A percentile compares a stretch with the other conserved stretches of the same genome.
These are phyloP conservation scores for Pestalotiopsis sp. DNA, from an alignment of 2,329 filamentous ascomycete species.

Conservation along the genomic window DNA sequence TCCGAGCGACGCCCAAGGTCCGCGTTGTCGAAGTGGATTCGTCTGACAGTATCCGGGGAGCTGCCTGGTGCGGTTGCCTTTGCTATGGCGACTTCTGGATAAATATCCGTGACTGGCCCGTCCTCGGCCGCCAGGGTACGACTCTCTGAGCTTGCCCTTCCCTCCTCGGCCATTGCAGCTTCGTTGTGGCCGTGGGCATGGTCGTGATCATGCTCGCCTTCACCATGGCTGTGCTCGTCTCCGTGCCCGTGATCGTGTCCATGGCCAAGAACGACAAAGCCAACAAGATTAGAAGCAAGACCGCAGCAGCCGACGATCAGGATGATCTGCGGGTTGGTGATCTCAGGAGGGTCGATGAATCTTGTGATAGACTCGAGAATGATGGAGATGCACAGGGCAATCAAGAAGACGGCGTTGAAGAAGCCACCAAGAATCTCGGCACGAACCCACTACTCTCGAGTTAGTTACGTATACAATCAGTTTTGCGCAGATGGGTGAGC, in stretches of 20 bases:
- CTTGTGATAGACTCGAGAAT: conserved; percentile 93
- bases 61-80: conserved; percentile 39
- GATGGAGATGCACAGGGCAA: conserved; percentile 94
- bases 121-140: conserved; percentile 54
- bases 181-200: conserved; percentile 45
- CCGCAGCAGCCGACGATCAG: conserved; percentile 87
- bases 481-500: conserved; percentile 22
- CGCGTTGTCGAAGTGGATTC: conserved; percentile 42
- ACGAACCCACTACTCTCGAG: conserved; percentile 75
- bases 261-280: conserved; percentile 89
- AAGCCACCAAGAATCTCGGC: conserved; percentile 95
- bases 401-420: conserved; percentile 96
- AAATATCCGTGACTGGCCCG: conserved; percentile 62
- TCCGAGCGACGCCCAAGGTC: conserved; percentile 26
- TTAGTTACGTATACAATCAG: background rate
- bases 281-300: conserved; percentile 84
- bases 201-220: conserved; percentile 52
- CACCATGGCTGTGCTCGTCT: conserved; percentile 50
- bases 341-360: conserved; percentile 87
- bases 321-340: conserved; percentile 83
- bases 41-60: conserved; percentile 38
- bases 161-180: conserved; percentile 46
- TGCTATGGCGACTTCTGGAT: conserved; percentile 64
- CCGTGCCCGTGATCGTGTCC: conserved; percentile 75
- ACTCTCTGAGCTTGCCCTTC: conserved; percentile 46